Evolutionary conservation across 148 eudicot species (phyloP).

Genomic region (Vaccinium macrocarpon): DNA sequence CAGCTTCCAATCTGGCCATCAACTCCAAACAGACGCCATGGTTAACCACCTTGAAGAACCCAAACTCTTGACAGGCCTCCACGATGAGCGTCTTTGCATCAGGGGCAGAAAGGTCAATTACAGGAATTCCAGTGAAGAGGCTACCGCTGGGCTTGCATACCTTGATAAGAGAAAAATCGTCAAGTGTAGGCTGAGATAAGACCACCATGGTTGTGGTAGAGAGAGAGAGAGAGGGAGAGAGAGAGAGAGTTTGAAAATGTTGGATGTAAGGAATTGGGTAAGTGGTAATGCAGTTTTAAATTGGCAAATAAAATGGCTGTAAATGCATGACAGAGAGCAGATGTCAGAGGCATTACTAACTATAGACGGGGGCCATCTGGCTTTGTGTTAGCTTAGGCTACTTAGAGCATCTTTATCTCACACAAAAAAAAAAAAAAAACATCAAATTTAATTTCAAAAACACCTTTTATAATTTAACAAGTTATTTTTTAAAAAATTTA

Average conservation of each 20-base stretch:
- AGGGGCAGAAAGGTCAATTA: slow-evolving; percentile 33
- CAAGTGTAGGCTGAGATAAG: slow-evolving; percentile 10
- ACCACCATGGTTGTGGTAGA: slow-evolving; percentile 13
- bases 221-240: slow-evolving; percentile 3
- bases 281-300: slow-evolving; percentile 1
- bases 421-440: no score
- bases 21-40: slow-evolving; percentile 10
- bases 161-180: slow-evolving; percentile 6
- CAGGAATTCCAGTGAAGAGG: slow-evolving; percentile 22
- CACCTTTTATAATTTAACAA: no score
- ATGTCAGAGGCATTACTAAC: slow-evolving; percentile 3
- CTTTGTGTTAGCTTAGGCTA: slow-evolving; percentile 6
- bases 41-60: slow-evolving; percentile 8
- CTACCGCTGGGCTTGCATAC: slow-evolving; percentile 9
- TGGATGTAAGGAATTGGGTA: not conserved
- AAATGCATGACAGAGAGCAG: slow-evolving; percentile 7
- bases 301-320: not conserved
- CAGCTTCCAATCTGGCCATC: not conserved
- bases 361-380: not conserved
- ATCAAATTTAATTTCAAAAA: no score
- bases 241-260: slow-evolving; percentile 11
- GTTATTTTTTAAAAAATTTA: no score
- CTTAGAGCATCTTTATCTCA: no score
- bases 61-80: slow-evolving; percentile 1
- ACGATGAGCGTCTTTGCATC: not conserved